Conservation (phyloP, 352 stramenopile species). For the Phytophthora macrochlamydospora region DNA sequence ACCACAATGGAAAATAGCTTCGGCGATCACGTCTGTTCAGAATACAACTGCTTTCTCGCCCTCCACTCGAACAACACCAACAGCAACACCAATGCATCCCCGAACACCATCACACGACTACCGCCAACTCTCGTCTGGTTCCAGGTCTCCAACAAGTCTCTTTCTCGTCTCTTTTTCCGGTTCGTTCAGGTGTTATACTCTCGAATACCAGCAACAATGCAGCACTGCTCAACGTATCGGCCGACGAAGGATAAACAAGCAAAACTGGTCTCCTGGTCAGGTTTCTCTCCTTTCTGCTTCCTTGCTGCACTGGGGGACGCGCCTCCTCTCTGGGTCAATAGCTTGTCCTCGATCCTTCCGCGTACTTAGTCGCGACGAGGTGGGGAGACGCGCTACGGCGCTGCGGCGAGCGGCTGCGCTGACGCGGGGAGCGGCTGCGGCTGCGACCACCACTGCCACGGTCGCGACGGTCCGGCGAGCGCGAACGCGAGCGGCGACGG, state of each 20-base stretch:
- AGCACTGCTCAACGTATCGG: slow-evolving; percentile 27
- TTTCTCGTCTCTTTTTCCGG: slow-evolving; percentile 31
- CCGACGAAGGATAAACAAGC: slow-evolving; percentile 30
- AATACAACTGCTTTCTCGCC: slow-evolving; percentile 11
- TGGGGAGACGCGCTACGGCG: slow-evolving; percentile 36
- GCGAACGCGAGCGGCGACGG: slow-evolving; percentile 31
- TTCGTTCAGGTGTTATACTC: slow-evolving; percentile 41
- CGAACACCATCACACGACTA: slow-evolving; percentile 21
- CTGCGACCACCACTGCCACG: slow-evolving; percentile 48
- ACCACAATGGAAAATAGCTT: slow-evolving; percentile 17
- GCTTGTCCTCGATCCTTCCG: slow-evolving; percentile 8
- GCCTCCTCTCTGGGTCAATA: background rate
- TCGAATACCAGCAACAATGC: slow-evolving; percentile 32
- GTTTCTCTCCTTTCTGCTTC: slow-evolving; percentile 25
- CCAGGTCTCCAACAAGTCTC: slow-evolving; percentile 25
- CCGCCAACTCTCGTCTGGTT: slow-evolving; percentile 32
- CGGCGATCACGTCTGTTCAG: slow-evolving; percentile 28
- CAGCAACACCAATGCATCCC: slow-evolving; percentile 24
- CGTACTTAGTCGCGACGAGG: slow-evolving; percentile 57
- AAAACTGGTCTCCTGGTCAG: slow-evolving; percentile 25
- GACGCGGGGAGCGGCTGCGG: slow-evolving; percentile 51
- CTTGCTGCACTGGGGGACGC: background rate
- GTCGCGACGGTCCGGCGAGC: slow-evolving; percentile 38
- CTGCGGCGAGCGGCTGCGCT: slow-evolving; percentile 50
- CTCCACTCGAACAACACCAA: slow-evolving; percentile 26